Base-by-base conservation (phyloP, 2,329 filamentous ascomycete species). In the Colletotrichum nymphaeae region DNA sequence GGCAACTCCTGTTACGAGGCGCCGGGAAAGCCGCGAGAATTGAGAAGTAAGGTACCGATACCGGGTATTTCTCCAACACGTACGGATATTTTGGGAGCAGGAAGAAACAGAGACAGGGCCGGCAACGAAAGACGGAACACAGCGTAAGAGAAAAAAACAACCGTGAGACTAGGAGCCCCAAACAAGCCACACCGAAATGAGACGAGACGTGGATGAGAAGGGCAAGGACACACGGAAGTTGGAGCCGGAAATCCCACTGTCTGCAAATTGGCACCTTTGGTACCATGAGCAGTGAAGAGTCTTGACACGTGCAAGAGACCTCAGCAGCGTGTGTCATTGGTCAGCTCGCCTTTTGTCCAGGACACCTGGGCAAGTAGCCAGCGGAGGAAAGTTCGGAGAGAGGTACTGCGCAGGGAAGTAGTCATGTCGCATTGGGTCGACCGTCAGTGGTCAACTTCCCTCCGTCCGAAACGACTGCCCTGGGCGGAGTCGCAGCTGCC, bases 391-490 rank as follows among this genome's bases (percentile, higher is more conserved):
- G 35, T 42, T 16, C 35, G 35, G 35, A 49, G 42, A 35, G 32
- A 35, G 32, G 32, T 35, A 32, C 30, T 32, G 30, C 16, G 16
- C 42, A 46, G 42, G 42, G 42, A 49, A 49, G 42, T 19, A 49
- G 42, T 49, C 42, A 52, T 26, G 42, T n/a, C 14, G 42, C 42
- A 28, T 63, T 52, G n/a, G 42, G 42, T 24, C 26, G 16, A 49
- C 16, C 19, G 60, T 35, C 46, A 63, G 26, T 63, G 60, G 60
- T 19, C 60, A 24, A 56, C 68, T 75, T 75, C 74, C 74, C 74
- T 75, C 74, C 69, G 74, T 67, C 74, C 74, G 74, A 75, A 63
- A 75, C 65, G 58, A 63, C 56, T 65, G 56, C 63, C 37, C 62
- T 63, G 67, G 70, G 67, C 71, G 60, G 71, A 70, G 71, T 71